These are phyloP conservation scores for Lachancea lanzarotensis DNA, from an alignment of 805 yeast species.

Conservation along the genomic window DNA sequence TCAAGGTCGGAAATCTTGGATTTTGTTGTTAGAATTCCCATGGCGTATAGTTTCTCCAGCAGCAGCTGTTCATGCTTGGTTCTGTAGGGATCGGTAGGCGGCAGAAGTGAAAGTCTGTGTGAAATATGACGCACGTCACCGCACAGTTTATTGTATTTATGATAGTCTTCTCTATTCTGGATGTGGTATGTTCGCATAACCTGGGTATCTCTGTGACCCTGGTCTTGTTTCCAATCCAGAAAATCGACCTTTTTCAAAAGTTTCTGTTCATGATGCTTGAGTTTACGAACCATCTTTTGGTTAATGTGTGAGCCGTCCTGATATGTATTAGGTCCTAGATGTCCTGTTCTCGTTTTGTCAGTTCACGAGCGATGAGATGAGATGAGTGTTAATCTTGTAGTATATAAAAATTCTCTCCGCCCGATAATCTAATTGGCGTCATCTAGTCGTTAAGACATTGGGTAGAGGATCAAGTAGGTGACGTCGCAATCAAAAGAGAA, in stretches of 20 bases:
- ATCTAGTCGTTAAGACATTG: no score
- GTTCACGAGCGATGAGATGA: constrained; percentile 2
- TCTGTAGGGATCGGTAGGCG: constrained; percentile 82
- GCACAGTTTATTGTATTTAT: constrained; percentile 85
- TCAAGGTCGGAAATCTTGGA: constrained; percentile 89
- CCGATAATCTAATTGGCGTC: no score
- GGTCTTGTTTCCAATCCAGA: constrained; percentile 95
- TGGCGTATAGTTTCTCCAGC: constrained; percentile 75
- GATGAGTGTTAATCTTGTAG: neutral
- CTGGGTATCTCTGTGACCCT: constrained; percentile 91
- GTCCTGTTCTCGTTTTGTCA: neutral
- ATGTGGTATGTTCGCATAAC: constrained; percentile 93
- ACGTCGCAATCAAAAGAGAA: no score
- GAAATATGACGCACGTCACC: constrained; percentile 88
- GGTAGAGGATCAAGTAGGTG: no score
- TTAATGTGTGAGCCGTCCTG: no score
- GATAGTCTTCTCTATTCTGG: constrained; percentile 93
- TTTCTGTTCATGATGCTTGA: constrained; percentile 93
- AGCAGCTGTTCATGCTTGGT: constrained; percentile 81
- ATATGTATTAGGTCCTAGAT: no score
- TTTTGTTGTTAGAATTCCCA: constrained; percentile 86
- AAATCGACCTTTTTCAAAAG: constrained; percentile 92
- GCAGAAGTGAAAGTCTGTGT: constrained; percentile 73
- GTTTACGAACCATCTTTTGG: constrained; percentile 64
- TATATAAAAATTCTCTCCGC: neutral